Evolutionary conservation across 345 rosid genomes (phyloP).

Genomic region (Bretschneidera sinensis): DNA sequence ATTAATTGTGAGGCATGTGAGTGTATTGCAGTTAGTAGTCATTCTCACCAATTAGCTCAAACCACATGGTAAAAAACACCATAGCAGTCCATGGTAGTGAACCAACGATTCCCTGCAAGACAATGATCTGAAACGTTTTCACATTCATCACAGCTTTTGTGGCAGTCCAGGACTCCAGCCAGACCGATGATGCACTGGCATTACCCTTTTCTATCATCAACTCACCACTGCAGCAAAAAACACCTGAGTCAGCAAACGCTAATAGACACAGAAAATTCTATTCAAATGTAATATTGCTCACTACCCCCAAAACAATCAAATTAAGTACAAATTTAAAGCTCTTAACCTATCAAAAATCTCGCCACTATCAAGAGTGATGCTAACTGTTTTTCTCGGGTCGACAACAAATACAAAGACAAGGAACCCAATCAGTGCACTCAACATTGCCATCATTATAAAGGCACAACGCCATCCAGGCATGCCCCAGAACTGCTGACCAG

Average conservation of each 20-base stretch:
- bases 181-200: conserved; percentile 37
- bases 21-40: neutral
- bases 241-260: conserved; percentile 4
- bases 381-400: conserved; percentile 53
- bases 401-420: conserved; percentile 71
- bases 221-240: conserved; percentile 44
- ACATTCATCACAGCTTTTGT: conserved; percentile 71
- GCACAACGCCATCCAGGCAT: conserved; percentile 94
- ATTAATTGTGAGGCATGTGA: neutral
- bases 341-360: conserved; percentile 30
- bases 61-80: conserved; percentile 98
- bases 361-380: conserved; percentile 8
- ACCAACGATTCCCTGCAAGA: conserved; percentile 82
- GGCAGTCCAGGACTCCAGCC: conserved; percentile 71
- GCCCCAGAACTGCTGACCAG: conserved; percentile 70
- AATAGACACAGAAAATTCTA: neutral
- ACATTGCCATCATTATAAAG: conserved; percentile 76
- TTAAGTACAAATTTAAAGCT: neutral
- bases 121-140: conserved; percentile 79
- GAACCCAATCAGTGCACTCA: conserved; percentile 68
- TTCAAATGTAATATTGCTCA: neutral
- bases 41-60: conserved; percentile 74
- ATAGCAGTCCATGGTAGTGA: conserved; percentile 93
- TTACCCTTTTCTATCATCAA: conserved; percentile 36
- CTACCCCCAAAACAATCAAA: neutral